phyloP scores from a whole-genome alignment of 2,329 filamentous ascomycete genomes.

The Madurella fahalii region DNA sequence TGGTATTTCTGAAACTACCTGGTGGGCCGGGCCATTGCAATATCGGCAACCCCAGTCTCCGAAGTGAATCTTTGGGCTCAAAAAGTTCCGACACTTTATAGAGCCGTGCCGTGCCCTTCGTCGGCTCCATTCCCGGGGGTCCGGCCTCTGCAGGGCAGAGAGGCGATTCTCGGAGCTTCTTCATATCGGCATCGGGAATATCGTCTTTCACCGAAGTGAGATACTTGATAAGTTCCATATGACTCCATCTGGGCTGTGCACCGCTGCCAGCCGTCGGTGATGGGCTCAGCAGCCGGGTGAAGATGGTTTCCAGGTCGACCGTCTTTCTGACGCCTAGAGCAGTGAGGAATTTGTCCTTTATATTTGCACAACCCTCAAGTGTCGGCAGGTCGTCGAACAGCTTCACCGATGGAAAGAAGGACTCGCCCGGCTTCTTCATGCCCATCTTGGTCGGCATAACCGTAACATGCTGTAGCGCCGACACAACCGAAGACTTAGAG shows the following conservation, averaged over 20 bases:
- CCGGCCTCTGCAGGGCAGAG: constrained; percentile 77
- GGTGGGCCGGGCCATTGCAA: constrained; percentile 73
- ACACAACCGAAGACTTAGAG: constrained; percentile 62
- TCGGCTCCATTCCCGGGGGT: constrained; percentile 50
- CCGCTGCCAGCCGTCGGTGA: constrained; percentile 48
- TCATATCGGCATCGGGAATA: constrained; percentile 78
- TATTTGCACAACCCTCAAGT: constrained; percentile 67
- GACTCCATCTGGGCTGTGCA: constrained; percentile 70
- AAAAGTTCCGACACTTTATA: constrained; percentile 77
- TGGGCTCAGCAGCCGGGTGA: constrained; percentile 72
- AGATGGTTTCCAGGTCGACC: constrained; percentile 89
- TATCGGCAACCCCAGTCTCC: constrained; percentile 68
- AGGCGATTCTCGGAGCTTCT: constrained; percentile 68
- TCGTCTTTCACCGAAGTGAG: constrained; percentile 84
- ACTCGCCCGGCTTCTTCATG: constrained; percentile 79
- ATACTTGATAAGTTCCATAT: constrained; percentile 92
- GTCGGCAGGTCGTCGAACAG: constrained; percentile 90
- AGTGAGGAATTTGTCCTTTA: constrained; percentile 86
- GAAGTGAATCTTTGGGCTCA: constrained; percentile 68
- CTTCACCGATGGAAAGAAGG: constrained; percentile 91
- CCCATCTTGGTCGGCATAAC: constrained; percentile 88
- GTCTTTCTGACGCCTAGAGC: constrained; percentile 91
- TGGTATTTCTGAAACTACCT: constrained; percentile 59
- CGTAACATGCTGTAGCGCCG: constrained; percentile 62
- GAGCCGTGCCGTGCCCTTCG: constrained; percentile 47